Base-by-base conservation (phyloP, 352 stramenopile species). In the Phytophthora ramorum region DNA sequence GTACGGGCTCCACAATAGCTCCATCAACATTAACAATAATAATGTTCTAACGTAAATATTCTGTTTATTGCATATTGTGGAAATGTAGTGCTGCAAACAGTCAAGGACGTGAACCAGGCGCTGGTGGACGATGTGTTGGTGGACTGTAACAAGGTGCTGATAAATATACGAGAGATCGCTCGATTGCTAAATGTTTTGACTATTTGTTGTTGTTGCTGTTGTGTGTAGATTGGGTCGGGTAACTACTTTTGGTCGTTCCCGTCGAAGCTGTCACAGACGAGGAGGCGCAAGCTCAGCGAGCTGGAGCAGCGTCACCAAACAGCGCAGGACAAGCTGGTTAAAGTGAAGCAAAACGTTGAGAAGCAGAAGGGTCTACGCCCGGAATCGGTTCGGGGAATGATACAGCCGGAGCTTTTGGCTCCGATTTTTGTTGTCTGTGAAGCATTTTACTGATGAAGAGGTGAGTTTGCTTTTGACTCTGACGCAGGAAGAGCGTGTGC, bases 181-280 rank as follows among this genome's bases (percentile, higher is more conserved):
- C 28, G 7, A n/a, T 58, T 44, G 38, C 6, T 48, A 14, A 32
- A 6, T n/a, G 17, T 63, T 9, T 49, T 44, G 7, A 13, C 22
- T 57, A 53, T 45, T 55, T 56, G 13, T 32, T 50, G 20, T 17
- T 52, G n/a, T 41, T 43, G 7, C 37, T 32, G 26, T 41, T 47
- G 22, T 41, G 22, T 57, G 41, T 51, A 88, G 83, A 95, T 95
- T 58, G 87, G 87, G 16, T 93, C 87, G 22, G 87, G 82, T 16
- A 95, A 95, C 58, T 95, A 95, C 78, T 95, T 95, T 58, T 95
- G 87, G 87, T 95, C 87, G 16, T 95, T 94, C 58, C 87, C 85
- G 47, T 92, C 82, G 65, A 95, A 94, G 64, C 30, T 90, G 9
- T 91, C 85, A 44, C 83, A 94, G 69, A 81, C 89, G 34, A 77